Evolutionary conservation across 2,329 filamentous ascomycete genomes (phyloP), one percentile per base, ranked within the genome.

Genomic region (Davidsoniella eucalypti): DNA sequence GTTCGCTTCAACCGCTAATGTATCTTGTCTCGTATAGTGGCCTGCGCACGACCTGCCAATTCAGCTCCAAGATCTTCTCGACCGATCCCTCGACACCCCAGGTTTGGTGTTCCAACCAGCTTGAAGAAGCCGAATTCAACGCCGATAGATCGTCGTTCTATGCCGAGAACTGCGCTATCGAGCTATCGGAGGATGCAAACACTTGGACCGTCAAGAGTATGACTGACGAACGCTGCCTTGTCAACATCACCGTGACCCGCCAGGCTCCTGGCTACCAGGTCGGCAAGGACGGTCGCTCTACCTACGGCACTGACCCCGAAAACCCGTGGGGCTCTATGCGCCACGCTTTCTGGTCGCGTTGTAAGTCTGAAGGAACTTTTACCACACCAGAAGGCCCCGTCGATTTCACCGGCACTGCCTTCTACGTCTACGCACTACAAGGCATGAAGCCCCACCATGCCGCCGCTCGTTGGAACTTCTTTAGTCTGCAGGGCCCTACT

Each of bases 371-470:
- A 65, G 92, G 92, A 47, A 84, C 75, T 57, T 87, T 96, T 63
- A 78, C 84, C 55, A 94, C 87, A 54, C 76, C 84, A 59, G 79
- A 86, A 33, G 86, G 87, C 44, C 78, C 83, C 37, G 72, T 94
- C 55, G 82, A 94, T 63, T 80, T 94, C 64, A 82, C 78, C 60
- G 90, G 90, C 52, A 77, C 72, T 55, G 87, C 80, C 29, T 70
- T 93, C 59, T 90, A 87, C 67, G 73, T 82, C 57, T 83, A 92
- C 64, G 88, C 87, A 39, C 69, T 96, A 47, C 92, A 96, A 69
- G 92, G 88, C 63, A 96, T 96, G 90, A 98, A 98, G 75, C 92
- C 92, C 39, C 92, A 98, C 65, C 93, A 98, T 63, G 84, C 87
- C 53, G 88, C 90, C 54, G 80, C 84, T 26, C 79, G 76, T 55